Conservation (phyloP, 2,329 filamentous ascomycete genomes). For the Fusarium sp. region DNA sequence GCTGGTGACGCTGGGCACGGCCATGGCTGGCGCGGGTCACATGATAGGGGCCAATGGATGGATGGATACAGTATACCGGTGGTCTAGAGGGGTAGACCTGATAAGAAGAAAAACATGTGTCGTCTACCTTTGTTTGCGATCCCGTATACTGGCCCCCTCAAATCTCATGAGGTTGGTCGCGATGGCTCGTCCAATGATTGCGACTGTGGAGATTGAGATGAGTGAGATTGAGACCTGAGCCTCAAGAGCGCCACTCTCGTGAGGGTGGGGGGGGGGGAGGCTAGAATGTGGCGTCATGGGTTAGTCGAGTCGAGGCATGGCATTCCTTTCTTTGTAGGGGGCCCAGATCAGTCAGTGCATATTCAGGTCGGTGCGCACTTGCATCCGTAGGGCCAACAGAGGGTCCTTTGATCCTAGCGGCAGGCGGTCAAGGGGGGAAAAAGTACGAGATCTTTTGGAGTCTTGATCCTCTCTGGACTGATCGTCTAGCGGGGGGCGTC, state of each 20-base stretch:
- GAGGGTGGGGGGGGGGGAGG: slow-evolving; percentile 2
- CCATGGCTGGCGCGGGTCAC: slow-evolving; percentile 39
- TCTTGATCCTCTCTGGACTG: not conserved
- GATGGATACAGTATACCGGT: not conserved
- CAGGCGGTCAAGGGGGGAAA: not conserved
- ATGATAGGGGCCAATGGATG: slow-evolving; percentile 30
- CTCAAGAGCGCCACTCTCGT: slow-evolving; percentile 33
- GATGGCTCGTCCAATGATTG: slow-evolving; percentile 23
- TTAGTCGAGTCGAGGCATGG: not conserved
- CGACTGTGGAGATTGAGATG: slow-evolving; percentile 29
- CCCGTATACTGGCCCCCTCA: not conserved
- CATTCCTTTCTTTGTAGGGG: not conserved
- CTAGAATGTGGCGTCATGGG: slow-evolving; percentile 20
- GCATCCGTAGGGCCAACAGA: not conserved
- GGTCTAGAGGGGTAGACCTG: not conserved
- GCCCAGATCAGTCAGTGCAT: not conserved
- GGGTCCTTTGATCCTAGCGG: not conserved
- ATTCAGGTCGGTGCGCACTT: not conserved
- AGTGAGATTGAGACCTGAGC: slow-evolving; percentile 17
- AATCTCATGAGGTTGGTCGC: slow-evolving; percentile 21
- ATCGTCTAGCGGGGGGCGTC: not conserved
- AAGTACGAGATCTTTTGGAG: not conserved
- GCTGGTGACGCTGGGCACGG: slow-evolving; percentile 64
- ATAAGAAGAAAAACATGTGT: slow-evolving; percentile 4
- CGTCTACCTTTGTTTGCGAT: slow-evolving; percentile 5